These are phyloP conservation scores for Barnettozyma vustinii DNA, from an alignment of 805 yeast genomes.

Conservation along the genomic window DNA sequence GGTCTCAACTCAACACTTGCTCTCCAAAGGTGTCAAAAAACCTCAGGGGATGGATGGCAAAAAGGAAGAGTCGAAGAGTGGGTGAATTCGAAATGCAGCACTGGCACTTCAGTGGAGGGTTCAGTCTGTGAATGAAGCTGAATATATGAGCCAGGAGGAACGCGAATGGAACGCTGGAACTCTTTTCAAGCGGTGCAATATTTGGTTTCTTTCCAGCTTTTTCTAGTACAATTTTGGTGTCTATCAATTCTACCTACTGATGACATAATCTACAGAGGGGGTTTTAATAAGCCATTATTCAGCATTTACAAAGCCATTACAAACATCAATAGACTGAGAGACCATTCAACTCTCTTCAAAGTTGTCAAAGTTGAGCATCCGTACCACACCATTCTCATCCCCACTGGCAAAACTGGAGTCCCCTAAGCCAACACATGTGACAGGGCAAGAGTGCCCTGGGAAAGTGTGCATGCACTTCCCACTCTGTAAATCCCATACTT, in stretches of 20 bases:
- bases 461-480: conserved; percentile 94
- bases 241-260: neutral
- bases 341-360: neutral
- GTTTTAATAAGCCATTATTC: neutral
- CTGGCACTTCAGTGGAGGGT: neutral
- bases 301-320: neutral
- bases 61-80: neutral
- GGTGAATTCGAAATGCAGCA: neutral
- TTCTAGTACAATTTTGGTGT: neutral
- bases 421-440: conserved; percentile 76
- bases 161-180: neutral
- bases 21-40: neutral
- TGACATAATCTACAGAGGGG: neutral
- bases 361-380: conserved; percentile 72
- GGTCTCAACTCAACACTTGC: neutral
- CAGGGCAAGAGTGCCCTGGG: conserved; percentile 59
- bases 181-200: too few species aligned
- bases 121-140: neutral
- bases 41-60: neutral
- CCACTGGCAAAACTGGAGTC: conserved; percentile 90
- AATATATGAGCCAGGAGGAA: neutral
- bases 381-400: conserved; percentile 82
- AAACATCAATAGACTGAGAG: too few species aligned
- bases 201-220: neutral
- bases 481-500: conserved; percentile 93